These are phyloP conservation scores for Penicillium italicum DNA, from an alignment of 2,329 filamentous ascomycete species.

Conservation along the genomic window DNA sequence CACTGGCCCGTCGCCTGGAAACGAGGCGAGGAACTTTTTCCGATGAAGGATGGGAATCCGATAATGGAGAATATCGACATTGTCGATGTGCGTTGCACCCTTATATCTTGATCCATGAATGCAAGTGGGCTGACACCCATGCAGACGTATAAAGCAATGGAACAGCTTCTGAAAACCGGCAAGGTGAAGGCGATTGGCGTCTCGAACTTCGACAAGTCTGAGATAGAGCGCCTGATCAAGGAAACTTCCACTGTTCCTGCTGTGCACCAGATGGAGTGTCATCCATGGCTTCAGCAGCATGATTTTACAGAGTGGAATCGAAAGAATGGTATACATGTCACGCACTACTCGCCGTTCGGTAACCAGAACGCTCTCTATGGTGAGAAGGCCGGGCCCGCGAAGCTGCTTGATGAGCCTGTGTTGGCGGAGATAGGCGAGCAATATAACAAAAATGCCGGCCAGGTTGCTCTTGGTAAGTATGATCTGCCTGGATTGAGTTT, in stretches of 20 bases:
- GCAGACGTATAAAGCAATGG: slow-evolving; percentile 52
- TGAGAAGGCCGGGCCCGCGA: slow-evolving; percentile 42
- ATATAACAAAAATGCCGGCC: slow-evolving; percentile 50
- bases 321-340: slow-evolving; percentile 51
- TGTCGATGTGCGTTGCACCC: slow-evolving; percentile 41
- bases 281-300: slow-evolving; percentile 52
- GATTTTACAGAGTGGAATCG: slow-evolving; percentile 50
- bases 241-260: slow-evolving; percentile 47
- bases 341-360: slow-evolving; percentile 55
- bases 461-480: slow-evolving; percentile 47
- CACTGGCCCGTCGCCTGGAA: slow-evolving; percentile 61
- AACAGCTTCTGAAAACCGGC: slow-evolving; percentile 39
- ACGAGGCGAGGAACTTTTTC: slow-evolving; percentile 47
- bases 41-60: slow-evolving; percentile 45
- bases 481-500: neutral
- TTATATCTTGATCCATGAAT: neutral
- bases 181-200: slow-evolving; percentile 52
- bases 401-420: slow-evolving; percentile 51
- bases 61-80: slow-evolving; percentile 47
- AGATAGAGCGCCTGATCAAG: slow-evolving; percentile 48
- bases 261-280: slow-evolving; percentile 52
- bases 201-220: slow-evolving; percentile 50
- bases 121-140: neutral
- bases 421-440: slow-evolving; percentile 52
- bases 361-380: slow-evolving; percentile 53